phyloP scores from a whole-genome alignment of 1,284 basidiomycete genomes.

The Uromyces viciae-fabae region DNA sequence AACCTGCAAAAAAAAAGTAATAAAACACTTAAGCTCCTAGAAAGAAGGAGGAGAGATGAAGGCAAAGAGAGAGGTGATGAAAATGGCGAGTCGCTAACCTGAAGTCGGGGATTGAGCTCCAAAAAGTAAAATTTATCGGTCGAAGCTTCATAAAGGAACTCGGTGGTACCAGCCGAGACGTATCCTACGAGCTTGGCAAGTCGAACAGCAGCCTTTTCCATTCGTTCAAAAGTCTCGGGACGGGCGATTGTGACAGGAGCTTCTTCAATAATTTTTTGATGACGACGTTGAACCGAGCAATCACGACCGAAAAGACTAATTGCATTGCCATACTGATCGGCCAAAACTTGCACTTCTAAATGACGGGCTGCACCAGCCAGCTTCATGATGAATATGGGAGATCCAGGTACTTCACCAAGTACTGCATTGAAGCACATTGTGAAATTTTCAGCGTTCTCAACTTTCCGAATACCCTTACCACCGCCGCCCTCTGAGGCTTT shows the following conservation, averaged over 20 bases:
- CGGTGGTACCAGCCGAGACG: conserved; percentile 91
- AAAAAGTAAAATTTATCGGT: conserved; percentile 96
- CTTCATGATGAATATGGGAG: conserved; percentile 99
- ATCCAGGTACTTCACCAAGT: conserved; percentile 92
- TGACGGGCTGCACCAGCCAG: conserved; percentile 95
- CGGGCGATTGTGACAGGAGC: conserved; percentile 97
- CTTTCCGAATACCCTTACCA: conserved; percentile 96
- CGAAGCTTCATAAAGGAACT: conserved; percentile 83
- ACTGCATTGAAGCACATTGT: conserved; percentile 92
- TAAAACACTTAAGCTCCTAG: no score
- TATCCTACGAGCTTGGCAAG: conserved; percentile 97
- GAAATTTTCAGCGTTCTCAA: conserved; percentile 78
- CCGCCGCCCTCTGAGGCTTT: conserved; percentile 99
- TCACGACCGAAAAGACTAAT: conserved; percentile 99
- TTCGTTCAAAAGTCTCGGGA: conserved; percentile 83
- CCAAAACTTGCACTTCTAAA: conserved; percentile 95
- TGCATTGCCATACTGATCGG: conserved; percentile 98
- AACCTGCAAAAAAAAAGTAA: conserved; percentile 15
- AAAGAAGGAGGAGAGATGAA: neutral
- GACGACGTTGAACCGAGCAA: conserved; percentile 97
- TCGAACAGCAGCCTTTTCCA: conserved; percentile 97
- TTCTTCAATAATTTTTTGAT: conserved; percentile 99
- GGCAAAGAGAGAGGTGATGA: neutral
- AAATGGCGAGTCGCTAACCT: conserved; percentile 75
- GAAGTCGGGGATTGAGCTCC: conserved; percentile 97